These are phyloP conservation scores for Penicillium simplicissimum DNA, from an alignment of 495 filamentous ascomycete genomes.

Conservation along the genomic window DNA sequence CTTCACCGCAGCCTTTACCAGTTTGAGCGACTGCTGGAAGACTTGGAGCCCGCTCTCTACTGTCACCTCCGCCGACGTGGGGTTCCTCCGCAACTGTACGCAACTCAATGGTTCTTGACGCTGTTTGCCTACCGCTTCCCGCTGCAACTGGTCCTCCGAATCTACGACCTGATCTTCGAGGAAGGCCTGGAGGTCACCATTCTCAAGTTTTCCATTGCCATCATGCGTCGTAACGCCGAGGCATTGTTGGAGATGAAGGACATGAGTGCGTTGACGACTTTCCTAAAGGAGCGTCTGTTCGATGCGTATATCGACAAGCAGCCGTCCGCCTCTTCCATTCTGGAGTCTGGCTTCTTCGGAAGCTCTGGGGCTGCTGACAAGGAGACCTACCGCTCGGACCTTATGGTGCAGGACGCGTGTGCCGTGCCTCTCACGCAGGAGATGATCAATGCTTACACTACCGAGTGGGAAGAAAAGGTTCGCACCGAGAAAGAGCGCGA, in stretches of 20 bases:
- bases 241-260: slow-evolving; percentile 83
- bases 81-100: slow-evolving; percentile 89
- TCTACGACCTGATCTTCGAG: slow-evolving; percentile 95
- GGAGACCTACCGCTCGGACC: slow-evolving; percentile 91
- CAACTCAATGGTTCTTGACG: slow-evolving; percentile 98
- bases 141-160: slow-evolving; percentile 89
- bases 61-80: slow-evolving; percentile 89
- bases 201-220: slow-evolving; percentile 86
- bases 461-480: slow-evolving; percentile 91
- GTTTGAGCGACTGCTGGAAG: slow-evolving; percentile 92
- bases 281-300: slow-evolving; percentile 90
- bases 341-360: slow-evolving; percentile 97
- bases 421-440: slow-evolving; percentile 82
- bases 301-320: slow-evolving; percentile 95
- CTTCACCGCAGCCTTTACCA: slow-evolving; percentile 92
- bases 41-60: slow-evolving; percentile 89
- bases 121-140: slow-evolving; percentile 99
- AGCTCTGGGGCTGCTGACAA: slow-evolving; percentile 87
- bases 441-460: slow-evolving; percentile 72
- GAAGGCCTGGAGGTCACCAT: slow-evolving; percentile 90
- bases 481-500: slow-evolving; percentile 76
- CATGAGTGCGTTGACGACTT: slow-evolving; percentile 81
- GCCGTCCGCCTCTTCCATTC: slow-evolving; percentile 80
- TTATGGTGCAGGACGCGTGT: slow-evolving; percentile 91
- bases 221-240: slow-evolving; percentile 90